These are phyloP conservation scores for Chrysopogon serrulatus DNA, from an alignment of 176 grass and related monocot genomes.

Conservation along the genomic window DNA sequence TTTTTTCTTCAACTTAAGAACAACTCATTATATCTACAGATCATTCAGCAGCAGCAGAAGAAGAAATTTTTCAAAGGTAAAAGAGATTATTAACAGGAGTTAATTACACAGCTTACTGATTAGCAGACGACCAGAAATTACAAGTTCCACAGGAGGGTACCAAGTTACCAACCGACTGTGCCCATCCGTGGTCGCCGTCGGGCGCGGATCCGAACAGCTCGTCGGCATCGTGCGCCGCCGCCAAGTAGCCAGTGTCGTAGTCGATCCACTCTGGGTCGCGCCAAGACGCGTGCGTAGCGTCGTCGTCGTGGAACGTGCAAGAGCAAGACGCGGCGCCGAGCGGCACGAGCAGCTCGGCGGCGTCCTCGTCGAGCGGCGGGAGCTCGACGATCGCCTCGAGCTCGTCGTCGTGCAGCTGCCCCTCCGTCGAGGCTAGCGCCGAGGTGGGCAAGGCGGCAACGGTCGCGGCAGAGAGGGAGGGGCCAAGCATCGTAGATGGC, in stretches of 20 bases:
- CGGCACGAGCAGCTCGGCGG: constrained; percentile 16
- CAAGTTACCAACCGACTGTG: constrained; percentile 26
- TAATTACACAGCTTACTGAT: background rate
- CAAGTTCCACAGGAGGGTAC: constrained; percentile 50
- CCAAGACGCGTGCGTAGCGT: background rate
- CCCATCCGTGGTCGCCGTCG: constrained; percentile 34
- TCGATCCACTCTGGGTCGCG: constrained; percentile 20
- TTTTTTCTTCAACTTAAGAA: background rate
- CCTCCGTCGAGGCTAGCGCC: background rate
- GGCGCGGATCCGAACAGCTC: constrained; percentile 20
- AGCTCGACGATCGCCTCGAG: constrained; percentile 13
- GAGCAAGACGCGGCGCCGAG: background rate
- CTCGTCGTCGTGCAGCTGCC: background rate
- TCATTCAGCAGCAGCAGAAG: background rate
- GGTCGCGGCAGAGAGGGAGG: no score
- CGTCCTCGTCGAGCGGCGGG: constrained; percentile 1
- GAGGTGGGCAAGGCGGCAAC: background rate
- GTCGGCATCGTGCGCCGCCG: background rate
- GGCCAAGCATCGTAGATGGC: background rate
- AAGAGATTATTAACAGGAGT: background rate
- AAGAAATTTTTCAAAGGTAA: background rate
- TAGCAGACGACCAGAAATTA: background rate
- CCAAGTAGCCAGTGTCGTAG: background rate
- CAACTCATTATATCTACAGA: background rate
- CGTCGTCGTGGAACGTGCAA: constrained; percentile 4